Percentiles rank a stretch among this genome's conserved stretches.
phyloP scores from a whole-genome alignment of 345 rosid species.

The Linum lewisii region DNA sequence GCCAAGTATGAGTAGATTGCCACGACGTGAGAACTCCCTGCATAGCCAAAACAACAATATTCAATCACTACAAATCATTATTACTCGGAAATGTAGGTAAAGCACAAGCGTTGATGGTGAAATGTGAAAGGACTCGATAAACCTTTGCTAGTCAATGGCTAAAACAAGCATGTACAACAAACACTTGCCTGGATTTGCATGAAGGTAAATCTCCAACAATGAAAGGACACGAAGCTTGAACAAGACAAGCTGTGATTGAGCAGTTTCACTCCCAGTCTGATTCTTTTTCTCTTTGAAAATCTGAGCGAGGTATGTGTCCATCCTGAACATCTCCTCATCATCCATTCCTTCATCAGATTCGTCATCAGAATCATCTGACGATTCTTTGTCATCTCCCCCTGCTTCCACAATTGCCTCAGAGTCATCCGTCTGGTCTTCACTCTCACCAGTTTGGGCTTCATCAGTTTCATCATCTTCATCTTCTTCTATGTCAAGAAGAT shows the following conservation, averaged over 20 bases:
- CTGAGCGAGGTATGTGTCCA: slow-evolving; percentile 86
- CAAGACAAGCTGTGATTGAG: slow-evolving; percentile 86
- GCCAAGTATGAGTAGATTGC: slow-evolving; percentile 73
- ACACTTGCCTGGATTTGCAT: slow-evolving; percentile 75
- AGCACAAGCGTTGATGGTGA: too few species aligned
- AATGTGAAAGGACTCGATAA: too few species aligned
- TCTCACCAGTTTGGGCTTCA: slow-evolving; percentile 62
- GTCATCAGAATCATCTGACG: slow-evolving; percentile 56
- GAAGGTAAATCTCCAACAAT: slow-evolving; percentile 80
- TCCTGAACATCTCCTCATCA: slow-evolving; percentile 94
- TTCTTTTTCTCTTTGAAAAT: slow-evolving; percentile 85
- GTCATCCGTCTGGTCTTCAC: slow-evolving; percentile 75
- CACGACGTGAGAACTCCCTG: slow-evolving; percentile 78
- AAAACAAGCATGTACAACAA: slow-evolving; percentile 3
- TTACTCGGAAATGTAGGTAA: not conserved
- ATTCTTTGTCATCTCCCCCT: slow-evolving; percentile 35
- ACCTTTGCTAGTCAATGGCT: not conserved
- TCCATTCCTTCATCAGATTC: slow-evolving; percentile 89
- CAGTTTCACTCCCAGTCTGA: slow-evolving; percentile 77
- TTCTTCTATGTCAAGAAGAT: slow-evolving; percentile 76
- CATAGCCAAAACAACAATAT: slow-evolving; percentile 12
- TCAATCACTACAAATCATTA: not conserved
- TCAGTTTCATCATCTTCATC: slow-evolving; percentile 49
- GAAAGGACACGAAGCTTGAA: slow-evolving; percentile 93
- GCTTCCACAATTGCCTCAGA: slow-evolving; percentile 49